phyloP scores from a whole-genome alignment of 1,284 basidiomycete species.

The Garcileccinum viscosum region DNA sequence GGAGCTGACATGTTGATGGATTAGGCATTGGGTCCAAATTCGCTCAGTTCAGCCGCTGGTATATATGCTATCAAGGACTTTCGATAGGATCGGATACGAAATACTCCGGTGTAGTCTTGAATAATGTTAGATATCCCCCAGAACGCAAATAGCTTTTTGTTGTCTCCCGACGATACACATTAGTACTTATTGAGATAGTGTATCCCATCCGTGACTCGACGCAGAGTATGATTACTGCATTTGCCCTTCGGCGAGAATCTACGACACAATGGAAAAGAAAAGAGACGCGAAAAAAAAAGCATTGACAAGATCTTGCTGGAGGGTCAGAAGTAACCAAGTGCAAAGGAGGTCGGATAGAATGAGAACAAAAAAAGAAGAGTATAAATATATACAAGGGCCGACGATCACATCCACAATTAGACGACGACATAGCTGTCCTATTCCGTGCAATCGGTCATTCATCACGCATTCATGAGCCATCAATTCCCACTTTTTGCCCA shows the following conservation, averaged over 20 bases:
- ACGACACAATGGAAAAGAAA: neutral
- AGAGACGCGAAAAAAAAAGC: neutral
- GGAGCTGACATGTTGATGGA: no score
- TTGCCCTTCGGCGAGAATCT: conserved; percentile 13
- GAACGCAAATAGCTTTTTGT: no score
- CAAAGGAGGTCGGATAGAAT: neutral
- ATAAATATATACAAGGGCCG: conserved; percentile 14
- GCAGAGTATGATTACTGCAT: conserved; percentile 9
- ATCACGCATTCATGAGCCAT: conserved; percentile 19
- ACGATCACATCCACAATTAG: neutral
- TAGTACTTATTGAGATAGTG: no score
- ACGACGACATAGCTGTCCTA: neutral
- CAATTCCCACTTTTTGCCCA: conserved; percentile 28
- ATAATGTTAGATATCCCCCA: no score
- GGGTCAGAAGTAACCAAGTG: conserved; percentile 6
- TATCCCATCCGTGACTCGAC: conserved; percentile 3
- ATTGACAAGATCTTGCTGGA: conserved; percentile 2
- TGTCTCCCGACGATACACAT: no score
- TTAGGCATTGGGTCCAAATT: no score
- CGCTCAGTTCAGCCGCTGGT: no score
- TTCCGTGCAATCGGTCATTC: neutral
- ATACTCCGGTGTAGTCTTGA: no score
- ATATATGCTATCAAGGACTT: no score
- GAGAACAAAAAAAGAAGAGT: neutral
- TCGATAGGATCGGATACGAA: no score